A percentile compares a stretch with the other conserved stretches of the same genome.
Conservation (phyloP, 768 basidiomycete species). For the Pulveroboletus sp. region DNA sequence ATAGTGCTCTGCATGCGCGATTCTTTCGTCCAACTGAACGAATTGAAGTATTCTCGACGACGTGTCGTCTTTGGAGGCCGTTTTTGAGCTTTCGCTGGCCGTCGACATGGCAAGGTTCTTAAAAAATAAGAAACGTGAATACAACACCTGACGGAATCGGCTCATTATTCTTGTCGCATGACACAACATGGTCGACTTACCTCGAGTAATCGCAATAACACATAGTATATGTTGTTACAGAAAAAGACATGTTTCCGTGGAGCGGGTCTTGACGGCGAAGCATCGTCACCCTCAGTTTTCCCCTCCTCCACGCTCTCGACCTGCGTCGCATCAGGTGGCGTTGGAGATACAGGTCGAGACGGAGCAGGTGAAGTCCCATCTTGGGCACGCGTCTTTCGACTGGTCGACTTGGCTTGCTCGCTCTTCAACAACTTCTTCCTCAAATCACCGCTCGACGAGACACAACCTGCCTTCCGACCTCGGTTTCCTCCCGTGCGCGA, state of each 20-base stretch:
- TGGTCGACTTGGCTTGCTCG: slow-evolving; percentile 72
- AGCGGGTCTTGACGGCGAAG: slow-evolving; percentile 25
- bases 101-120: slow-evolving; percentile 60
- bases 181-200: slow-evolving; percentile 39
- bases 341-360: slow-evolving; percentile 64
- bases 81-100: slow-evolving; percentile 25
- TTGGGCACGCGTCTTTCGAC: slow-evolving; percentile 52
- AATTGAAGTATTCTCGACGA: slow-evolving; percentile 26
- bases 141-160: slow-evolving; percentile 55
- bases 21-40: slow-evolving; percentile 30
- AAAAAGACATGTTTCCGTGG: slow-evolving; percentile 67
- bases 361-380: slow-evolving; percentile 49
- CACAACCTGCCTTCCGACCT: slow-evolving; percentile 38
- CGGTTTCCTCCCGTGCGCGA: slow-evolving; percentile 34
- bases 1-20: slow-evolving; percentile 55
- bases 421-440: slow-evolving; percentile 79
- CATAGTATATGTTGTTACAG: slow-evolving; percentile 86
- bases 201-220: slow-evolving; percentile 79
- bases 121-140: slow-evolving; percentile 74
- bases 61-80: slow-evolving; percentile 26
- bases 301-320: slow-evolving; percentile 30
- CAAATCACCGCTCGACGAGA: slow-evolving; percentile 53
- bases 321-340: slow-evolving; percentile 40
- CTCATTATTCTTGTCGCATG: slow-evolving; percentile 1
- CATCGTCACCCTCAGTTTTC: slow-evolving; percentile 10